Evolutionary conservation across 164 flowering plant genomes (phyloP).

Genomic region (Litsea cubeba): DNA sequence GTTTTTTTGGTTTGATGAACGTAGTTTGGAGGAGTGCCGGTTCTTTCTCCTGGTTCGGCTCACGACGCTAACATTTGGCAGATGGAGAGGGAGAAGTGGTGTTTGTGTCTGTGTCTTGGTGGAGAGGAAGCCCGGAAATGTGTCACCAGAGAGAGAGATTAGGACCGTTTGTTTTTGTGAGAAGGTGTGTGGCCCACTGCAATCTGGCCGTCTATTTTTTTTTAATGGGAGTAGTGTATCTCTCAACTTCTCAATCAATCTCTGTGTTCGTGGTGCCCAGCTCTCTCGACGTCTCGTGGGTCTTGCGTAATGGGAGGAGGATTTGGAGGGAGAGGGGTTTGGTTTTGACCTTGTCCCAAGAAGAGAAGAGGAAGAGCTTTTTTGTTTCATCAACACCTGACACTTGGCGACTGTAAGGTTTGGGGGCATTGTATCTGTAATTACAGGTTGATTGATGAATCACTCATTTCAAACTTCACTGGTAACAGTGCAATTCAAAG

Average conservation of each 20-base stretch:
- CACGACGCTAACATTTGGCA: background rate
- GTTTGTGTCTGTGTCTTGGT: background rate
- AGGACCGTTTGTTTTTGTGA: background rate
- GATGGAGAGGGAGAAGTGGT: background rate
- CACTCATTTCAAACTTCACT: too few relatives aligned
- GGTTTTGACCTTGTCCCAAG: background rate
- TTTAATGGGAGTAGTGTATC: too few relatives aligned
- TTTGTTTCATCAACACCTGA: background rate
- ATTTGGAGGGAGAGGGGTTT: background rate
- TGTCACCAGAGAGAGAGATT: background rate
- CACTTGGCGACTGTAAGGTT: background rate
- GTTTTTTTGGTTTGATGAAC: background rate
- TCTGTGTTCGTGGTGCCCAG: background rate
- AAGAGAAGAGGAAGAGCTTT: background rate
- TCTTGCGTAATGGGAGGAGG: background rate
- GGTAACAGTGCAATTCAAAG: too few relatives aligned
- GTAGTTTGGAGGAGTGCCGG: background rate
- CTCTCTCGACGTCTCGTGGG: background rate
- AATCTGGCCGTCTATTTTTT: too few relatives aligned
- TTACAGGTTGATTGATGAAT: too few relatives aligned
- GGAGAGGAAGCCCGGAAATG: background rate
- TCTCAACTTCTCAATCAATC: too few relatives aligned
- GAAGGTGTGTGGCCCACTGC: background rate
- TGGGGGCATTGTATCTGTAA: too few relatives aligned
- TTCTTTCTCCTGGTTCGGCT: background rate